Base-by-base conservation (phyloP, 768 basidiomycete genomes). In the Suillus alpinus region DNA sequence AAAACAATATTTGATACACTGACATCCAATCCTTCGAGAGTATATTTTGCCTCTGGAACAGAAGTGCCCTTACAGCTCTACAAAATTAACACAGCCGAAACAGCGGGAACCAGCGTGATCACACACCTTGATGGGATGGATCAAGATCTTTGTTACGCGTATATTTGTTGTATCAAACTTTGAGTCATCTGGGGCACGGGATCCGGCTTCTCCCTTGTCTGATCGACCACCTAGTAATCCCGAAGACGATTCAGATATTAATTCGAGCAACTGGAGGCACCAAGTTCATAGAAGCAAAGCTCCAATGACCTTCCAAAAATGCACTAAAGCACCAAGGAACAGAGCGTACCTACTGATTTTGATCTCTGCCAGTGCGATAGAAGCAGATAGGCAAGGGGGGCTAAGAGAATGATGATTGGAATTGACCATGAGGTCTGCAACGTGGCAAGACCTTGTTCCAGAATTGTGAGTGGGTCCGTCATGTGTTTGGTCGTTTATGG, bases 31-130 rank as follows among this genome's bases (percentile, higher is more conserved):
- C 90, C 89, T 63, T 85, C 77, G 14, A 80, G 77, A 7, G 83
- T 86, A 65, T 85, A 91, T 32, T 69, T 79, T 8, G 80, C 81
- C 46, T 77, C 76, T 55, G 78, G 75, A 1, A 91, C 82, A 31
- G 87, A 83, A 1, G 80, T 86, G 29, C 87, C 90, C 53, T 81
- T 82, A 66, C 90, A 91, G 65, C 89, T 91, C 90, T 92, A 26
- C 8, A 6, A 40, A n/a, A 20, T 29, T 10, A 52, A 57, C 20
- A 32, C 13, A 37, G 40, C 20, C 6, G 59, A 31, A 13, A 39
- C 18, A 46, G 6, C 58, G 6, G 46, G 18, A 41, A 61, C 18
- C 13, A 41, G 26, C 5, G 9, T 12, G 41, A 34, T 39, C 4
- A 23, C 44, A 29, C 51, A 83, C 88, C 79, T 89, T 89, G 74